Conservation (phyloP, 805 yeast genomes). For the Candida nonsorbophila region DNA sequence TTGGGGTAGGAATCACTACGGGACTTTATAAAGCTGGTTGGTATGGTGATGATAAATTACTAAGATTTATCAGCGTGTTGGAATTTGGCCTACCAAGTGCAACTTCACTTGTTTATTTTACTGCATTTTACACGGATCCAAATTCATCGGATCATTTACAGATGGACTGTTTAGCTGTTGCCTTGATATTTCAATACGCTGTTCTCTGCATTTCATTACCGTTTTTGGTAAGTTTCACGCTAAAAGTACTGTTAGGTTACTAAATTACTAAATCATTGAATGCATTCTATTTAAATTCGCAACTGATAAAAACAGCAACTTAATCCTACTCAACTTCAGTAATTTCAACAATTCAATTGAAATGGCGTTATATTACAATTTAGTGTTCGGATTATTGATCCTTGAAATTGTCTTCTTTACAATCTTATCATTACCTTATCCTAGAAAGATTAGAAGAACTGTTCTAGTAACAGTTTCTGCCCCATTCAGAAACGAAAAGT, state of each 20-base stretch:
- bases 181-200: slow-evolving; percentile 69
- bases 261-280: slow-evolving; percentile 9
- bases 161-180: slow-evolving; percentile 81
- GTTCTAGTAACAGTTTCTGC: slow-evolving; percentile 56
- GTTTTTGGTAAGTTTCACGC: slow-evolving; percentile 64
- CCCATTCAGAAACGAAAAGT: slow-evolving; percentile 66
- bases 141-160: slow-evolving; percentile 47
- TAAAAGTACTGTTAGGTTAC: slow-evolving; percentile 44
- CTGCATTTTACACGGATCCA: slow-evolving; percentile 81
- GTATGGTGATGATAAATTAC: slow-evolving; percentile 54
- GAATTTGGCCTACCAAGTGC: slow-evolving; percentile 84
- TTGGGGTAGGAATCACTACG: slow-evolving; percentile 61
- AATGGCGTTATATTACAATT: slow-evolving; percentile 41
- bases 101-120: slow-evolving; percentile 80
- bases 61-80: slow-evolving; percentile 68
- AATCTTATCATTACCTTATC: slow-evolving; percentile 79
- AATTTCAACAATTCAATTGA: slow-evolving; percentile 1
- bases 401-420: slow-evolving; percentile 76
- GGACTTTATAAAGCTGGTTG: slow-evolving; percentile 58
- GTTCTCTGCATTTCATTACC: slow-evolving; percentile 67
- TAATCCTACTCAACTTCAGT: not conserved
- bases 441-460: slow-evolving; percentile 65
- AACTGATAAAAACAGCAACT: not conserved
- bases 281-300: not conserved
- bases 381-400: slow-evolving; percentile 71